Conservation (phyloP, 2,329 filamentous ascomycete genomes). For the Chrysoporthe cubensis region DNA sequence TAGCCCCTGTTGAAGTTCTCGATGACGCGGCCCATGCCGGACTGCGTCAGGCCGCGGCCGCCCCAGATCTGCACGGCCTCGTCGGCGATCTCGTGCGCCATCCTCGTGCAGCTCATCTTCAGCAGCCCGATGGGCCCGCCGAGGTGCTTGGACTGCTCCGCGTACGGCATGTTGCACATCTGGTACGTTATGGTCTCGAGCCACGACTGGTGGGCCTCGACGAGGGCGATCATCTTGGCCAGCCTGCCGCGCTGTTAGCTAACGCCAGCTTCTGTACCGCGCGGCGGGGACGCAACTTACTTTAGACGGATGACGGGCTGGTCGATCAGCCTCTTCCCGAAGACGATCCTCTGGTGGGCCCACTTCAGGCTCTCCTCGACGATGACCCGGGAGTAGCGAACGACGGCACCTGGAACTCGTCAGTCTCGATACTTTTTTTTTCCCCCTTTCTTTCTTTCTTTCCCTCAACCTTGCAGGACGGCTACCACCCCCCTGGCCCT, state of each 20-base stretch:
- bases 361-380: conserved; percentile 88
- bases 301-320: conserved; percentile 85
- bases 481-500: not conserved
- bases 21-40: conserved; percentile 80
- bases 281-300: conserved; percentile 33
- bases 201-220: conserved; percentile 85
- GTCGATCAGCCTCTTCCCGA: conserved; percentile 79
- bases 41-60: conserved; percentile 77
- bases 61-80: conserved; percentile 86
- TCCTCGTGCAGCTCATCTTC: conserved; percentile 77
- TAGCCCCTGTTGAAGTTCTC: conserved; percentile 86
- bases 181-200: conserved; percentile 84
- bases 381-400: conserved; percentile 68
- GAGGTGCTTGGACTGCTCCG: conserved; percentile 73
- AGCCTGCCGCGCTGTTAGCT: conserved; percentile 43
- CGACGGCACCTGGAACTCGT: conserved; percentile 53
- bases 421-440: not conserved
- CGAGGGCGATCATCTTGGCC: conserved; percentile 83
- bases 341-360: conserved; percentile 84
- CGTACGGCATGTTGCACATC: conserved; percentile 84
- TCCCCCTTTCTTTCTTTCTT: not conserved
- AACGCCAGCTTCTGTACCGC: too few species aligned
- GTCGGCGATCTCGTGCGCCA: conserved; percentile 82
- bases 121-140: conserved; percentile 82
- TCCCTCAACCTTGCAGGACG: too few species aligned